Base-by-base conservation (phyloP, 306 rosid genomes). In the Boehmeria nivea region DNA sequence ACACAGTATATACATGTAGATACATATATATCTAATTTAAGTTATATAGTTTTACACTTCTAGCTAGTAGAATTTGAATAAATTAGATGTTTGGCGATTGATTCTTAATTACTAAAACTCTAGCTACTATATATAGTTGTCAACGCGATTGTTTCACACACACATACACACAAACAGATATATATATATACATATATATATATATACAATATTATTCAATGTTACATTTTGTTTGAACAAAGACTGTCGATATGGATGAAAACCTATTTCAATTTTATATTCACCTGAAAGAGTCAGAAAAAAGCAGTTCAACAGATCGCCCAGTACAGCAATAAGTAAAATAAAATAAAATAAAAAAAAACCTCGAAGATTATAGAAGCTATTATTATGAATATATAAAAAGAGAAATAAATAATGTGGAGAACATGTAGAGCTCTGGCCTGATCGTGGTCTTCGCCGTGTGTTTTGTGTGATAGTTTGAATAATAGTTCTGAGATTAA, bases 281-380 rank as follows among this genome's bases (percentile, higher is more conserved):
- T 16, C 3, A 18, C 1, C 6, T 42, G 26, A 18, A 48, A 23
- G 56, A 47, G 63, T 33, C 54, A 49, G 54, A 25, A 24, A 43
- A 24, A 46, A 47, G 71, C 51, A 13, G 64, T 42, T 66, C 71
- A 66, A 66, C 66, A 50, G 73, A 45, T 52, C 61, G 38, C 21
- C 8, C 44, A 44, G n/a, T 18, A 17, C 5, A 57, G 4, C 42
- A 39, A 18, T 13, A 7, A 33, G 16, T 18, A 10, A 51, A 48
- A n/a, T 1, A 0, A 19, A 22, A 3, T 2, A 6, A 24, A 6
- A 24, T 5, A 38, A 57, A 11, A 18, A 45, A 12, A 28, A 16
- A 43, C 3, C 3, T 28, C 3, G 34, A 8, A 3, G 8, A 31
- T 2, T 31, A 31, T 31, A n/a, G n/a, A n/a, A n/a, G n/a, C n/a